phyloP scores from a whole-genome alignment of 345 rosid genomes.

The Populus ilicifolia region DNA sequence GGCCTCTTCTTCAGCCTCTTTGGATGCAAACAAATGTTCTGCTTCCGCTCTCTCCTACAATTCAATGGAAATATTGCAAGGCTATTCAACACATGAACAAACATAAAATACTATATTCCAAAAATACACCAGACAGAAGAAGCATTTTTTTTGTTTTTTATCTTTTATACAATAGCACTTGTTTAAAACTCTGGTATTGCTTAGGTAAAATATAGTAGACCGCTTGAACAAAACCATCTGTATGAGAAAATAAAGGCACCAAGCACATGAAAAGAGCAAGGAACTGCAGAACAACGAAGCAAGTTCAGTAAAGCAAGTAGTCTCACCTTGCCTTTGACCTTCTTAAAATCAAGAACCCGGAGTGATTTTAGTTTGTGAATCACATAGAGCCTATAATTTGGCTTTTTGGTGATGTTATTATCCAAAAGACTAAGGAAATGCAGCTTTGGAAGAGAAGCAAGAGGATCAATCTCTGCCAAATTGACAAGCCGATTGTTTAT shows the following conservation, averaged over 20 bases:
- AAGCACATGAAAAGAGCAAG: neutral
- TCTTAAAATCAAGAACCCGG: conserved; percentile 86
- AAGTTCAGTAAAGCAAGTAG: neutral
- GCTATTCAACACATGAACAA: neutral
- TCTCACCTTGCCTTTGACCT: conserved; percentile 87
- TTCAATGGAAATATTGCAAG: conserved; percentile 6
- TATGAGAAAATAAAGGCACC: neutral
- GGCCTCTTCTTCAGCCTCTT: conserved; percentile 86
- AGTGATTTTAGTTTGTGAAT: conserved; percentile 84
- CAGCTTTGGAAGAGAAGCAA: conserved; percentile 77
- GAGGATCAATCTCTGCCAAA: conserved; percentile 95
- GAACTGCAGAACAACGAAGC: neutral
- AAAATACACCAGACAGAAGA: neutral
- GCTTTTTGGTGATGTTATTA: conserved; percentile 83
- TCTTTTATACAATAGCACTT: neutral
- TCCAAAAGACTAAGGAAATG: conserved; percentile 89
- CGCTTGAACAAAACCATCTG: neutral
- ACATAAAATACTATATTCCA: neutral
- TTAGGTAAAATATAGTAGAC: neutral
- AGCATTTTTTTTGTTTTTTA: no score
- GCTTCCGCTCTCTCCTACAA: conserved; percentile 95
- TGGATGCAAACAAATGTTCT: conserved; percentile 67
- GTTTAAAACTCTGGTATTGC: neutral
- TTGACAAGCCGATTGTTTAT: conserved; percentile 98
- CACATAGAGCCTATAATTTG: conserved; percentile 88